Evolutionary conservation across 352 stramenopile species (phyloP).

Genomic region (Globisporangium carolinianum): DNA sequence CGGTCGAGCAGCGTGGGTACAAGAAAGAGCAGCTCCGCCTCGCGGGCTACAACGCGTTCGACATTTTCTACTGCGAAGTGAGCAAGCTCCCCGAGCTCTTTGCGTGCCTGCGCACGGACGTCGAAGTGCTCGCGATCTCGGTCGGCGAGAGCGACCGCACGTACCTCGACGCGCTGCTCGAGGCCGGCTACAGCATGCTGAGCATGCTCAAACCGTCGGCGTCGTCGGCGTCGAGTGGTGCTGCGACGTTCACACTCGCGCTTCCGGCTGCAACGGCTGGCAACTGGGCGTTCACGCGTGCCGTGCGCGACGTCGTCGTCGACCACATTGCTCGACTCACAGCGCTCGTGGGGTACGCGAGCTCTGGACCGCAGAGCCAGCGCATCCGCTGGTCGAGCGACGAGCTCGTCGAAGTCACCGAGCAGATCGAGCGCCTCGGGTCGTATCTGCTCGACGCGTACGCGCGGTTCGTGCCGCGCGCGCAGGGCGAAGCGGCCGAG

Average conservation of each 20-base stretch:
- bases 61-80: slow-evolving; percentile 86
- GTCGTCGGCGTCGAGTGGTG: slow-evolving; percentile 8
- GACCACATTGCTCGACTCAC: slow-evolving; percentile 62
- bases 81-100: slow-evolving; percentile 76
- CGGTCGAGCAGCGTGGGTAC: slow-evolving; percentile 67
- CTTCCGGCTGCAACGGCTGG: slow-evolving; percentile 20
- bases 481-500: slow-evolving; percentile 34
- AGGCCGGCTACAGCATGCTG: slow-evolving; percentile 65
- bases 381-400: slow-evolving; percentile 38
- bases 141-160: slow-evolving; percentile 53
- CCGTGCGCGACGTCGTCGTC: slow-evolving; percentile 53
- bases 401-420: slow-evolving; percentile 58
- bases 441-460: slow-evolving; percentile 49
- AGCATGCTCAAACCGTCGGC: slow-evolving; percentile 43
- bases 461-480: slow-evolving; percentile 32
- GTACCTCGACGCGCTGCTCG: slow-evolving; percentile 54
- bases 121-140: slow-evolving; percentile 41
- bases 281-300: slow-evolving; percentile 54
- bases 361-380: slow-evolving; percentile 16
- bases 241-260: slow-evolving; percentile 1
- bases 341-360: slow-evolving; percentile 38
- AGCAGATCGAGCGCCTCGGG: slow-evolving; percentile 56
- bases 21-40: slow-evolving; percentile 71
- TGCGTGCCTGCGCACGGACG: slow-evolving; percentile 37
- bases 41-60: slow-evolving; percentile 80